A percentile compares a stretch with the other conserved stretches of the same genome.
Evolutionary conservation across 257 asterid genomes (phyloP).

Genomic region (Agastache rugosa): DNA sequence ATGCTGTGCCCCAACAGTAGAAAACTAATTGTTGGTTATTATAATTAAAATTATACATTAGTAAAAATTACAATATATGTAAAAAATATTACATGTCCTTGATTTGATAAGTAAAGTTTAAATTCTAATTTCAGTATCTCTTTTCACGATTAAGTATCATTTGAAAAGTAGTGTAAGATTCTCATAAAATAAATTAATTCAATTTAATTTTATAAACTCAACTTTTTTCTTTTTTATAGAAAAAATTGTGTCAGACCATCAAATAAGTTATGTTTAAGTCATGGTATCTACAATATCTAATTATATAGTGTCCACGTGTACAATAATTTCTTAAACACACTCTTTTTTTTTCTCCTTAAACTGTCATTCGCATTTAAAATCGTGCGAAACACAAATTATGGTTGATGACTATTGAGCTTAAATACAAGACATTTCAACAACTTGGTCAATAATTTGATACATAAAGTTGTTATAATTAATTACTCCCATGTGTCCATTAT

Average conservation of each 20-base stretch:
- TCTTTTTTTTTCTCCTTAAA: background rate
- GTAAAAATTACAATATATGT: no score
- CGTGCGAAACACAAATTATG: conserved; percentile 38
- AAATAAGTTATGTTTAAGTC: background rate
- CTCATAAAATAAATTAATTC: no score
- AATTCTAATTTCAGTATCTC: no score
- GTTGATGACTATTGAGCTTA: conserved; percentile 19
- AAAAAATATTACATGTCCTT: no score
- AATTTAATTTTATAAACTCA: no score
- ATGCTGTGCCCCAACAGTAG: no score
- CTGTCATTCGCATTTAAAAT: background rate
- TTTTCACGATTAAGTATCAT: no score
- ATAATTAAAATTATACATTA: no score
- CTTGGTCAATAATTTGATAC: conserved; percentile 1
- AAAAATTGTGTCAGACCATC: background rate
- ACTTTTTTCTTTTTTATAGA: no score
- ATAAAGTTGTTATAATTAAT: conserved; percentile 13
- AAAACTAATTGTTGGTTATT: no score
- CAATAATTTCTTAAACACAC: background rate
- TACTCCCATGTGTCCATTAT: conserved; percentile 27
- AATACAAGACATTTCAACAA: conserved; percentile 39
- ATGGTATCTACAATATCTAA: background rate
- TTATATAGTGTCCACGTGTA: background rate
- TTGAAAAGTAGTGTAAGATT: no score
- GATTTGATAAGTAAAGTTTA: no score